Base-by-base conservation (phyloP, 306 rosid genomes). In the Pterocarpus santalinus region DNA sequence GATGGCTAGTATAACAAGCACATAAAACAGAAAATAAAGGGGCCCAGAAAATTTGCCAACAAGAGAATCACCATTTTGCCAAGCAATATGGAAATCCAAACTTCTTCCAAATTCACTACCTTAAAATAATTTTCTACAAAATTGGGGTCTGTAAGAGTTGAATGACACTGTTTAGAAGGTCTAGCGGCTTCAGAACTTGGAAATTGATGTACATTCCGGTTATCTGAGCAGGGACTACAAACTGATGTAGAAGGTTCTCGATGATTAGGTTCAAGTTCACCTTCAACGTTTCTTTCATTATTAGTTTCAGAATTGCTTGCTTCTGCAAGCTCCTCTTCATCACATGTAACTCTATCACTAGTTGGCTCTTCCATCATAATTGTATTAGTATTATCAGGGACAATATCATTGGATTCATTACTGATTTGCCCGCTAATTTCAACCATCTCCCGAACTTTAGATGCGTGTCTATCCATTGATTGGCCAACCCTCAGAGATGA, bases 111-210 rank as follows among this genome's bases (percentile, higher is more conserved):
- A 51, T 72, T 81, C 51, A 65, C 72, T 87, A 95, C 99, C 99
- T 93, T 95, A 84, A 95, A 95, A 91, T 93, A 95, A 69, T 91
- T 93, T 82, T 95, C 95, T 85, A 95, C 97, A 82, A 93, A 93
- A 86, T 93, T 89, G 44, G 95, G 92, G 87, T 91, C 95, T 36
- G 43, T 78, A 58, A 89, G 84, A 86, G 93, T 91, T 78, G 97
- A 93, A 87, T 90, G 97, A 69, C 86, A 61, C 73, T 72, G 86
- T 72, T 87, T 83, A 86, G 89, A 88, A 82, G 84, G 70, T 85
- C 85, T 88, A 63, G 51, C n/a, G 63, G 76, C 75, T 56, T 67
- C 73, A 66, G 83, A 78, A 67, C 44, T 86, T 70, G 93, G 73
- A n/a, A 86, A 67, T 34, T 83, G 85, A 53, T 84, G 77, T 43